Conservation (phyloP, 2,329 filamentous ascomycete species). For the Alternaria brassicicola region DNA sequence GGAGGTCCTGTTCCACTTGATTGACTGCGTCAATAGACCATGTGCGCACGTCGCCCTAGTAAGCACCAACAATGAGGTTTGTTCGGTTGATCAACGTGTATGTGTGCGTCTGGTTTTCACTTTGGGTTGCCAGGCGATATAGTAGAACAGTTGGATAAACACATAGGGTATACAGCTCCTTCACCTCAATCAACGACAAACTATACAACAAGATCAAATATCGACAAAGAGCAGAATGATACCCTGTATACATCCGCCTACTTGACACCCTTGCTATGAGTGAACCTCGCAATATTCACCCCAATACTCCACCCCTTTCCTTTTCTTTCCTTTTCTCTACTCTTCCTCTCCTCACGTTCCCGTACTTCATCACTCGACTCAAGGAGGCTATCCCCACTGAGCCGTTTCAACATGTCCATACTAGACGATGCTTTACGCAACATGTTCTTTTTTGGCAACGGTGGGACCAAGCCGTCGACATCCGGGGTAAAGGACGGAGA, state of each 20-base stretch:
- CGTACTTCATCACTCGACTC: constrained; percentile 7
- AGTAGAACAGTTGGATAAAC: background rate
- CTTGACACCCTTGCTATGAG: constrained; percentile 31
- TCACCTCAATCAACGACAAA: background rate
- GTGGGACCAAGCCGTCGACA: constrained; percentile 10
- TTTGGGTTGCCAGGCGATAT: background rate
- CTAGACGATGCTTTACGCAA: background rate
- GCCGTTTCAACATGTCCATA: background rate
- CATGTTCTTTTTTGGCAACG: background rate
- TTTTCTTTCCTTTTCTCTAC: constrained; percentile 23
- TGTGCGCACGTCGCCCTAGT: background rate
- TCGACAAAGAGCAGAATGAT: background rate
- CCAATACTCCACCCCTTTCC: constrained; percentile 42
- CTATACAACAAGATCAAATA: background rate
- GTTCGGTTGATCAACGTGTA: background rate
- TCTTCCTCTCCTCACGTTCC: constrained; percentile 12
- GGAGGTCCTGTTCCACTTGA: background rate
- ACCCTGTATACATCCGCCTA: constrained; percentile 25
- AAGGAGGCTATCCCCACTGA: constrained; percentile 10
- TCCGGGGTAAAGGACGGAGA: background rate
- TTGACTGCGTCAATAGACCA: background rate
- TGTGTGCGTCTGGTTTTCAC: background rate
- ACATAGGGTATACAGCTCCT: background rate
- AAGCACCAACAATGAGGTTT: background rate
- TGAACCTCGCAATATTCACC: constrained; percentile 24